phyloP scores from a whole-genome alignment of 345 rosid species.

The Brassica napus region DNA sequence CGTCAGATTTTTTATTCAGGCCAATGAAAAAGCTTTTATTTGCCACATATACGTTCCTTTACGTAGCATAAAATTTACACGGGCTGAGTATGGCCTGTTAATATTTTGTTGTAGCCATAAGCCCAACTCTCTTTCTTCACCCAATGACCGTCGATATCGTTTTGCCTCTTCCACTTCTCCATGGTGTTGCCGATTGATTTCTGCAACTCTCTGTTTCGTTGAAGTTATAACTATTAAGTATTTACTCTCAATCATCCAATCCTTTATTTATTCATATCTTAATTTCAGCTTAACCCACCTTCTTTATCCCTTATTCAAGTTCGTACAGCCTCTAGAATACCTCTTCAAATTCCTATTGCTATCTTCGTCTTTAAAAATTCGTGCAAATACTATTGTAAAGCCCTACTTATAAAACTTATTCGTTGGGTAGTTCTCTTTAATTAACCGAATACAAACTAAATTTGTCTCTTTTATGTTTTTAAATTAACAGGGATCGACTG shows the following conservation, averaged over 20 bases:
- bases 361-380: background rate
- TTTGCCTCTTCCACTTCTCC: background rate
- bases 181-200: background rate
- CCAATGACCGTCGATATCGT: background rate
- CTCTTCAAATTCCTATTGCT: background rate
- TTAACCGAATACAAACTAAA: conserved; percentile 43
- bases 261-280: too few species aligned
- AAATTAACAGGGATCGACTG: conserved; percentile 62
- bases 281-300: too few species aligned
- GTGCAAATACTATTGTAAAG: background rate
- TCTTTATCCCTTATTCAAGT: too few species aligned
- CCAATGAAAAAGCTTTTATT: background rate
- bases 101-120: background rate
- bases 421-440: background rate
- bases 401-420: background rate
- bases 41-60: background rate
- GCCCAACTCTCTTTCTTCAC: background rate
- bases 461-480: conserved; percentile 22
- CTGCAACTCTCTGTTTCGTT: background rate
- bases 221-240: background rate
- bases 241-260: too few species aligned
- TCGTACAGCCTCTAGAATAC: background rate
- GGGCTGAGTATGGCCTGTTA: background rate
- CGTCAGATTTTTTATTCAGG: background rate
- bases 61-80: background rate